These are phyloP conservation scores for Colletotrichum musae DNA, from an alignment of 2,329 filamentous ascomycete species.

Conservation along the genomic window DNA sequence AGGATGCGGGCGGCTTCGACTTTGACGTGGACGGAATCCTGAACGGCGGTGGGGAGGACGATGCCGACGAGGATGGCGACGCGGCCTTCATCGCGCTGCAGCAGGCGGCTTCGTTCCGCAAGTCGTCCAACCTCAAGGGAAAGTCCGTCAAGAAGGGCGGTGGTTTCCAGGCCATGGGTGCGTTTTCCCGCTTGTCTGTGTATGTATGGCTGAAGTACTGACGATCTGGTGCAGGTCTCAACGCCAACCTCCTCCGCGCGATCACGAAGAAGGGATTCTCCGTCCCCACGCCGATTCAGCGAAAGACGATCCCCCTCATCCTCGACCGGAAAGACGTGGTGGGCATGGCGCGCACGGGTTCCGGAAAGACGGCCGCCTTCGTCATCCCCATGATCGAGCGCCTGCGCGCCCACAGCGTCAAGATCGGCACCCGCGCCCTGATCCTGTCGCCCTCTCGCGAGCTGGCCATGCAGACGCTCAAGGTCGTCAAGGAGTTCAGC, in stretches of 20 bases:
- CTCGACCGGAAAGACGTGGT: constrained; percentile 95
- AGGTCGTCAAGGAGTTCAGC: constrained; percentile 95
- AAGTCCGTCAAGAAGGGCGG: constrained; percentile 94
- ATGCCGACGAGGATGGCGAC: constrained; percentile 76
- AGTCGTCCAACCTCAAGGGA: constrained; percentile 84
- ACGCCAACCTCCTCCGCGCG: constrained; percentile 86
- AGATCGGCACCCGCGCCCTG: constrained; percentile 87
- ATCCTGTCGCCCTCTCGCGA: constrained; percentile 95
- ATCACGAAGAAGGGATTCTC: constrained; percentile 96
- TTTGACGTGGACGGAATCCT: constrained; percentile 75
- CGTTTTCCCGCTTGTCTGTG: constrained; percentile 37
- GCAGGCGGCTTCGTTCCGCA: constrained; percentile 90
- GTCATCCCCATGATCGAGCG: constrained; percentile 98
- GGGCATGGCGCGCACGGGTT: constrained; percentile 98
- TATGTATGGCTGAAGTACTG: neutral
- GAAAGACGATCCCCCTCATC: constrained; percentile 94
- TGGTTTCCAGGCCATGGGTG: constrained; percentile 95
- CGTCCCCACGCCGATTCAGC: constrained; percentile 96
- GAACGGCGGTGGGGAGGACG: constrained; percentile 67
- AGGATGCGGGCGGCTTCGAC: constrained; percentile 54
- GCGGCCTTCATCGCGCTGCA: constrained; percentile 92
- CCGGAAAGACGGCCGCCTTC: constrained; percentile 97
- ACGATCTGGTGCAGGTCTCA: constrained; percentile 70
- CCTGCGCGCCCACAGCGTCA: constrained; percentile 87
- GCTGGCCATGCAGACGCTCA: constrained; percentile 92